Conservation (phyloP, 1,139 yeast genomes). For the Kurtzmaniella natalensis region DNA sequence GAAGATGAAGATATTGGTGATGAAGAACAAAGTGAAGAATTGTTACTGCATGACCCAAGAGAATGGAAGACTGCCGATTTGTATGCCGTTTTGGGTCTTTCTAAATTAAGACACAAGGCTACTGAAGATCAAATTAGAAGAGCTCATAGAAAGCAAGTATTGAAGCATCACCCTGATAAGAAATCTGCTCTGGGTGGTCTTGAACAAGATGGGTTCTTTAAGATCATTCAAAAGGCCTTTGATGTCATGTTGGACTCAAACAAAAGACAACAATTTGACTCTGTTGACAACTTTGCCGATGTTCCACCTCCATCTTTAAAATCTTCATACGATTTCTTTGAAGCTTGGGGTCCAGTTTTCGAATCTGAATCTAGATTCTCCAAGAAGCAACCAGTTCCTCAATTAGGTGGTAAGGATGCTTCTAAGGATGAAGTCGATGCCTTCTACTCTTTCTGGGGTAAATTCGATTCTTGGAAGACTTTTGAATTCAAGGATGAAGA, state of each 20-base stretch:
- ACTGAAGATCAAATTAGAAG: conserved; percentile 91
- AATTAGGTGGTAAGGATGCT: conserved; percentile 64
- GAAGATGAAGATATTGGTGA: conserved; percentile 71
- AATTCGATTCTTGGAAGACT: conserved; percentile 97
- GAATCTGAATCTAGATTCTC: conserved; percentile 90
- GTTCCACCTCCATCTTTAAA: conserved; percentile 73
- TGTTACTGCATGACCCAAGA: conserved; percentile 89
- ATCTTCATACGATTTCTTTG: conserved; percentile 71
- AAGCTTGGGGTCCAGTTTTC: conserved; percentile 91
- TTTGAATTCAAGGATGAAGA: conserved; percentile 98
- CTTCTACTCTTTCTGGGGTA: conserved; percentile 90
- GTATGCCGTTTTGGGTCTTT: conserved; percentile 91
- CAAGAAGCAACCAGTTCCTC: conserved; percentile 83
- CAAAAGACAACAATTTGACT: conserved; percentile 91
- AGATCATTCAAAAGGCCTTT: conserved; percentile 94
- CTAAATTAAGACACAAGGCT: conserved; percentile 87
- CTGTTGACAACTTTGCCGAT: conserved; percentile 87
- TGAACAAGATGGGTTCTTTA: conserved; percentile 96
- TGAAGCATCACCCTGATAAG: conserved; percentile 98
- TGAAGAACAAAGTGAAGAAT: conserved; percentile 75
- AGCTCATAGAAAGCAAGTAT: conserved; percentile 95
- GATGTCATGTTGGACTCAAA: conserved; percentile 82
- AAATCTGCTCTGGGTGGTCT: conserved; percentile 82
- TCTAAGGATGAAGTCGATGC: conserved; percentile 81
- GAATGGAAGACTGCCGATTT: conserved; percentile 97